phyloP scores from a whole-genome alignment of 225 moss, liverwort and hornwort genomes.

The Physcomitrellopsis africana region DNA sequence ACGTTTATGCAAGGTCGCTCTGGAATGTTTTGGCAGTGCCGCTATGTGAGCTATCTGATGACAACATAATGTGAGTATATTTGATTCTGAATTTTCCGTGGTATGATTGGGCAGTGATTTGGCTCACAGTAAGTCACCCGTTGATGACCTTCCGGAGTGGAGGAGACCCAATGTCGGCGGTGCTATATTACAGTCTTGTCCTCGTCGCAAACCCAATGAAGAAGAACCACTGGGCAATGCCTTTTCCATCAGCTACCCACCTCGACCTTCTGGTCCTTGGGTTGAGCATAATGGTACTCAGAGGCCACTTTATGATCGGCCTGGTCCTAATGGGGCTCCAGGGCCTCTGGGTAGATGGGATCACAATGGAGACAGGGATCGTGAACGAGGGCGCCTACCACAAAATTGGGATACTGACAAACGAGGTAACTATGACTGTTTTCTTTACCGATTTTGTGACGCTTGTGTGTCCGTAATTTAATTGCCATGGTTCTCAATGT shows the following conservation, averaged over 20 bases:
- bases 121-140: slow-evolving; percentile 80
- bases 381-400: slow-evolving; percentile 74
- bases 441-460: slow-evolving; percentile 5
- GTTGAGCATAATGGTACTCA: slow-evolving; percentile 72
- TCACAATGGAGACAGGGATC: slow-evolving; percentile 73
- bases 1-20: slow-evolving; percentile 17
- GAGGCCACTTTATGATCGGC: slow-evolving; percentile 67
- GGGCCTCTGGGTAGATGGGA: slow-evolving; percentile 91
- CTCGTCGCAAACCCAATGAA: slow-evolving; percentile 92
- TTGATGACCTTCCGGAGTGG: slow-evolving; percentile 97
- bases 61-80: slow-evolving; percentile 24
- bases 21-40: slow-evolving; percentile 31
- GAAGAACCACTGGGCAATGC: slow-evolving; percentile 90
- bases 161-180: slow-evolving; percentile 83
- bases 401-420: slow-evolving; percentile 93
- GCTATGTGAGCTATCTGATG: slow-evolving; percentile 21
- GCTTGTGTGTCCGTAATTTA: neutral
- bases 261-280: slow-evolving; percentile 87
- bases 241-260: slow-evolving; percentile 93
- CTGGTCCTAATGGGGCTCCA: too few species aligned
- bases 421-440: slow-evolving; percentile 51
- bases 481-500: neutral
- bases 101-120: slow-evolving; percentile 72
- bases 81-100: slow-evolving; percentile 42
- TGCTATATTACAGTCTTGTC: slow-evolving; percentile 56